phyloP scores from a whole-genome alignment of 1,139 yeast species.

The Diutina ranongensis region DNA sequence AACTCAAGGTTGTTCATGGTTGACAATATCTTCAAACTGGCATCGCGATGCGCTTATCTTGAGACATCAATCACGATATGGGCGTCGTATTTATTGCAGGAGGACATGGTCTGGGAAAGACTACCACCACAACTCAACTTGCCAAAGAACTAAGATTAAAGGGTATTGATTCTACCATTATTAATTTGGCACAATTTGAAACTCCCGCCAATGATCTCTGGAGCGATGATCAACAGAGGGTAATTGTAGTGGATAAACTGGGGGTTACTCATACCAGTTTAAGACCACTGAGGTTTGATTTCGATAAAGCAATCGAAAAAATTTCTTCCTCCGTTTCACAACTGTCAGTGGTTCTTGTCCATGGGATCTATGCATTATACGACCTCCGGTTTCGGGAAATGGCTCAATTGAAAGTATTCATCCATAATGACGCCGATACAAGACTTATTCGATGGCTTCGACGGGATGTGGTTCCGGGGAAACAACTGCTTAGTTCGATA shows the following conservation, averaged over 20 bases:
- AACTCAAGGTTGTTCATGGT: slow-evolving; percentile 40
- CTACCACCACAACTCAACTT: slow-evolving; percentile 19
- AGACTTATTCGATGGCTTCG: slow-evolving; percentile 67
- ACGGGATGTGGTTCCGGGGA: slow-evolving; percentile 22
- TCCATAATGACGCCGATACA: slow-evolving; percentile 83
- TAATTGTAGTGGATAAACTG: neutral
- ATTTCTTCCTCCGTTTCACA: slow-evolving; percentile 8
- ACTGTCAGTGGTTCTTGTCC: slow-evolving; percentile 40
- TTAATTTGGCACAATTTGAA: neutral
- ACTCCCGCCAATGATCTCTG: neutral
- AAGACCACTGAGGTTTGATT: slow-evolving; percentile 32
- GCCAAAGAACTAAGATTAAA: neutral
- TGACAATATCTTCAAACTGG: neutral
- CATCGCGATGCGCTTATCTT: neutral
- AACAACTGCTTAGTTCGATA: slow-evolving; percentile 31
- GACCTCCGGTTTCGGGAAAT: slow-evolving; percentile 44
- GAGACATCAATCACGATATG: neutral
- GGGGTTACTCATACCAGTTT: slow-evolving; percentile 10
- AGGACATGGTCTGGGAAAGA: slow-evolving; percentile 65
- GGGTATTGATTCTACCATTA: neutral
- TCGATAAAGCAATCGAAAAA: slow-evolving; percentile 15
- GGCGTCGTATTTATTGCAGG: slow-evolving; percentile 47
- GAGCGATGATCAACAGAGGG: neutral
- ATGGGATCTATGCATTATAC: slow-evolving; percentile 75
- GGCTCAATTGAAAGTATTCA: slow-evolving; percentile 59